Evolutionary conservation across 257 asterid genomes (phyloP).

Genomic region (Nicotiana attenuata): DNA sequence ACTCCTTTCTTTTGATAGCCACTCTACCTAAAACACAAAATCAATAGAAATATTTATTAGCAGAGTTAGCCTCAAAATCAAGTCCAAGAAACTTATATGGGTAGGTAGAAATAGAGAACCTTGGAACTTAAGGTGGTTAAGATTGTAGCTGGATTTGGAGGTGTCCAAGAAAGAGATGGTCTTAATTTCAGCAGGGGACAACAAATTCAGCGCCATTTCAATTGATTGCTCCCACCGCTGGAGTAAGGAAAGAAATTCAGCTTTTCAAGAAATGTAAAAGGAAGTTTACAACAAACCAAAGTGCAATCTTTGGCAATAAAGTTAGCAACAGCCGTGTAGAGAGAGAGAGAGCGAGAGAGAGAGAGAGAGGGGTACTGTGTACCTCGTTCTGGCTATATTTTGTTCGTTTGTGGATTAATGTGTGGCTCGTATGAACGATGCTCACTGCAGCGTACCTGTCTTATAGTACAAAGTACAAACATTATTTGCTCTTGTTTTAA

Average conservation of each 20-base stretch:
- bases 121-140: conserved; percentile 49
- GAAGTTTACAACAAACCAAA: neutral
- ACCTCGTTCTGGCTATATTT: neutral
- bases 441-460: neutral
- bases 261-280: neutral
- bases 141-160: conserved; percentile 52
- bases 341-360: neutral
- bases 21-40: conserved; percentile 44
- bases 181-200: conserved; percentile 65
- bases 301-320: neutral
- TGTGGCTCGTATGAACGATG: neutral
- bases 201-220: conserved; percentile 62
- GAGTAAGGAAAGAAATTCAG: neutral
- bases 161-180: conserved; percentile 75
- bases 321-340: neutral
- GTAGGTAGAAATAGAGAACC: conserved; percentile 17
- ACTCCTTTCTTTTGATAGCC: conserved; percentile 55
- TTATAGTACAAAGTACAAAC: neutral
- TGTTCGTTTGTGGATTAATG: neutral
- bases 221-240: neutral
- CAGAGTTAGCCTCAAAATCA: neutral
- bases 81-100: conserved; percentile 1
- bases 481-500: neutral
- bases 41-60: neutral
- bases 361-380: neutral